These are phyloP conservation scores for Tolypocladium cylindrosporum DNA, from an alignment of 2,329 filamentous ascomycete species.

Conservation along the genomic window DNA sequence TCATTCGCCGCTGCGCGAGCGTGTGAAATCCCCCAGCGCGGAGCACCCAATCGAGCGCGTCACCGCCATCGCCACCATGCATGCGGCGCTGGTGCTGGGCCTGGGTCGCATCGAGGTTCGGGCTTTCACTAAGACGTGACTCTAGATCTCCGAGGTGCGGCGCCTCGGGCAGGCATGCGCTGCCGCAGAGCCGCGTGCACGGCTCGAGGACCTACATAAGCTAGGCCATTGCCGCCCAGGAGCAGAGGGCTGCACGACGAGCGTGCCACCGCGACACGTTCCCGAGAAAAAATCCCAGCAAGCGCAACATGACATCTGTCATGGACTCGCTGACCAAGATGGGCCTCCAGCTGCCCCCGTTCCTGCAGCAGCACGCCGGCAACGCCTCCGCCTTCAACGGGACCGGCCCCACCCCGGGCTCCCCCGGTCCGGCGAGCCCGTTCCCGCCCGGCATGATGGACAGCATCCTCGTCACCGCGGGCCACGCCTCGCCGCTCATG, in stretches of 20 bases:
- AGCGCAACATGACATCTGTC: neutral
- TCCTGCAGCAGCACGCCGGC: slow-evolving; percentile 12
- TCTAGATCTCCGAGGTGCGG: neutral
- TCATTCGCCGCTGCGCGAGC: neutral
- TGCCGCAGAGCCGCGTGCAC: neutral
- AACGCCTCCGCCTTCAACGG: slow-evolving; percentile 12
- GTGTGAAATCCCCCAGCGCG: neutral
- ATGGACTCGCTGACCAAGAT: slow-evolving; percentile 18
- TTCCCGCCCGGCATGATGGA: slow-evolving; percentile 27
- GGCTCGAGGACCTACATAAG: neutral
- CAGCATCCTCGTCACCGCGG: slow-evolving; percentile 33
- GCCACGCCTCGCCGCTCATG: slow-evolving; percentile 31
- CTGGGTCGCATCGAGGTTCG: neutral
- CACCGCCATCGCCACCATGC: neutral
- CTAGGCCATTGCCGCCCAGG: neutral
- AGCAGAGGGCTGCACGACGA: neutral
- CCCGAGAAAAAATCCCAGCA: neutral
- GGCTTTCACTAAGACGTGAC: neutral
- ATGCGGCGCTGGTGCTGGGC: neutral
- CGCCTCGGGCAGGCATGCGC: neutral
- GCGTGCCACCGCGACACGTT: neutral
- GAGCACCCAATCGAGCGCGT: neutral
- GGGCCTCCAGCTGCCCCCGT: slow-evolving; percentile 12
- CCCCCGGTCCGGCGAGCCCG: neutral
- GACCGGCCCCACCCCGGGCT: slow-evolving; percentile 1